Base-by-base conservation (phyloP, 2,329 filamentous ascomycete genomes). In the Stagonosporopsis tanaceti region DNA sequence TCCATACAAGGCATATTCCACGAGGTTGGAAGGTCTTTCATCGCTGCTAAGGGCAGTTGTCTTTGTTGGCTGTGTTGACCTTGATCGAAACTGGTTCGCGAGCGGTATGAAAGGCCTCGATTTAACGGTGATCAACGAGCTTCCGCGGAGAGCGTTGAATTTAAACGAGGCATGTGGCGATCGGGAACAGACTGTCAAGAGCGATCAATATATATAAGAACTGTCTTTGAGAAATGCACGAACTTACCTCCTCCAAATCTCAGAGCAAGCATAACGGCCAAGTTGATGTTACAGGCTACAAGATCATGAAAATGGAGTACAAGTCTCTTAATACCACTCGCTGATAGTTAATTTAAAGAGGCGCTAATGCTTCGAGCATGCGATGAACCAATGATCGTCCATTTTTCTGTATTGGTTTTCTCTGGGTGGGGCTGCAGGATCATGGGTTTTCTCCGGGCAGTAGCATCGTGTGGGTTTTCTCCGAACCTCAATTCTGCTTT, bases 1-100 rank as follows among this genome's bases (percentile, higher is more conserved):
- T 8, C 8, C 41, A 22, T 42, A 57, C 53, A 57, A 28, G 9
- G 46, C 53, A 28, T 51, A 50, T n/a, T 57, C 53, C 2, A 57
- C 46, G 9, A 51, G 35, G 9, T 47, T 24, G 7, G 47, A 24
- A 22, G 30, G n/a, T 6, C 8, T 37, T 34, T 24, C 11, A n/a
- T 54, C 51, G 7, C 14, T 47, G 2, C 28, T 20, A 20, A 47
- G 14, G 12, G 44, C 34, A 2, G 28, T 42, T 3, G 17, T 17
- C 7, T 1, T 44, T 12, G 14, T 28, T 25, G 14, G 15, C 5
- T 14, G 14, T 25, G 44, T 54, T 15, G 44, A 37, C 14, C n/a
- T 47, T 11, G 14, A 22, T 22, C 44, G 27, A 27, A 35, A 34
- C 3, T 17, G 17, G 7, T 20, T 17, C 14, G 27, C 20, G 4